Evolutionary conservation across 208 protist genomes (phyloP).

Genomic region (Acanthamoeba castellanii): DNA sequence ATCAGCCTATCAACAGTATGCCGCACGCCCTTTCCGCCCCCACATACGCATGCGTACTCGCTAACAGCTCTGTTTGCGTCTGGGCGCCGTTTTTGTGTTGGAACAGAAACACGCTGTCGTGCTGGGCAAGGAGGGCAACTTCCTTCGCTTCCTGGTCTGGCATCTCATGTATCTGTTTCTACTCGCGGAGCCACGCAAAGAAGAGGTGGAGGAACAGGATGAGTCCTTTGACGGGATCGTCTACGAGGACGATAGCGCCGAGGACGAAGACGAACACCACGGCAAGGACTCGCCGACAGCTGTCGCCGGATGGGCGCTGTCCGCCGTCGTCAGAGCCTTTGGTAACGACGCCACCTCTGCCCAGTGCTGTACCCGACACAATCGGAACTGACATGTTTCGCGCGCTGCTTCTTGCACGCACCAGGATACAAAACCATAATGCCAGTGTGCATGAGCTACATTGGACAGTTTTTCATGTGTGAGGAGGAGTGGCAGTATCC

Average conservation of each 20-base stretch:
- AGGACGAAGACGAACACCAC: conserved; percentile 5
- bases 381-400: background rate
- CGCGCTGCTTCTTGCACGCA: background rate
- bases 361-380: background rate
- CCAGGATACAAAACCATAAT: background rate
- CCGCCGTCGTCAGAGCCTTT: background rate
- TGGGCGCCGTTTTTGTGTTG: no score
- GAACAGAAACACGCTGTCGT: background rate
- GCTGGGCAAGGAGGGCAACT: conserved; percentile 13
- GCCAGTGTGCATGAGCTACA: conserved; percentile 27
- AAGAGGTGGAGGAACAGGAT: background rate
- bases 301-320: background rate
- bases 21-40: background rate
- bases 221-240: background rate
- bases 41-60: no score
- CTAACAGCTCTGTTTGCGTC: no score
- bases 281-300: conserved; percentile 9
- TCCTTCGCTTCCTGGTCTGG: background rate
- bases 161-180: conserved; percentile 39
- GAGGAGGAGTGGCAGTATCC: conserved; percentile 39
- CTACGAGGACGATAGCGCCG: background rate
- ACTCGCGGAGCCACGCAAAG: conserved; percentile 14
- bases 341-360: background rate
- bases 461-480: conserved; percentile 24
- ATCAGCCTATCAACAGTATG: background rate